These are phyloP conservation scores for Talaromyces sp. DNA, from an alignment of 2,329 filamentous ascomycete genomes.

Conservation along the genomic window DNA sequence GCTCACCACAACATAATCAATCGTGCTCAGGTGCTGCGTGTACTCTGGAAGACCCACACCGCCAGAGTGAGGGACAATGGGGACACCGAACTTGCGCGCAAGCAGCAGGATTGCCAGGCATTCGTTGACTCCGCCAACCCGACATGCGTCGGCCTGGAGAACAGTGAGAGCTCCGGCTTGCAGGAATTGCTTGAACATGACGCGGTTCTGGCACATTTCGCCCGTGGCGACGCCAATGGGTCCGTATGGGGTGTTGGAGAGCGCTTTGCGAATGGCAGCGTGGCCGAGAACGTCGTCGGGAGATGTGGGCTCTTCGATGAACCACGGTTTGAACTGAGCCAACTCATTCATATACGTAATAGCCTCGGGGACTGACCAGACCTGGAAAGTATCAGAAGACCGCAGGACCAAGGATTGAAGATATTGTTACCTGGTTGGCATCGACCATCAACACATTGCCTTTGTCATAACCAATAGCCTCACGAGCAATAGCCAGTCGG, in stretches of 20 bases:
- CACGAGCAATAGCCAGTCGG: constrained; percentile 66
- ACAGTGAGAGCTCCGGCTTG: constrained; percentile 75
- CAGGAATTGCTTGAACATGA: constrained; percentile 89
- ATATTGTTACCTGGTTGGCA: constrained; percentile 65
- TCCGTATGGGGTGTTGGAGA: constrained; percentile 47
- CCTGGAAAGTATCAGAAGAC: constrained; percentile 24
- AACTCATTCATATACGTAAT: constrained; percentile 81
- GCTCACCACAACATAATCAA: constrained; percentile 84
- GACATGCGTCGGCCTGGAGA: constrained; percentile 85
- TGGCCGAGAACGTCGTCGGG: constrained; percentile 88
- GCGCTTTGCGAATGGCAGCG: constrained; percentile 74
- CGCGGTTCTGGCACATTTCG: constrained; percentile 93
- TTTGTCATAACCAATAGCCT: constrained; percentile 74
- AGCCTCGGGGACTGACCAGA: constrained; percentile 86
- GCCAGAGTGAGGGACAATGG: constrained; percentile 83
- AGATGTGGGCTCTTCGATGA: constrained; percentile 90
- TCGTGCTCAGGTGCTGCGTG: constrained; percentile 85
- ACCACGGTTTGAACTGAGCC: constrained; percentile 74
- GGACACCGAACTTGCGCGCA: constrained; percentile 63
- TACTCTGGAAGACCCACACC: constrained; percentile 90
- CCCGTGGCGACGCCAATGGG: constrained; percentile 84
- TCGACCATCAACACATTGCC: constrained; percentile 89
- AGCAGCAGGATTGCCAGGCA: constrained; percentile 85
- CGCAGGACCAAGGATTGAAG: neutral
- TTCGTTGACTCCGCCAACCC: constrained; percentile 85